Evolutionary conservation across 2,329 filamentous ascomycete species (phyloP).

Genomic region (Chrysoporthe cubensis): DNA sequence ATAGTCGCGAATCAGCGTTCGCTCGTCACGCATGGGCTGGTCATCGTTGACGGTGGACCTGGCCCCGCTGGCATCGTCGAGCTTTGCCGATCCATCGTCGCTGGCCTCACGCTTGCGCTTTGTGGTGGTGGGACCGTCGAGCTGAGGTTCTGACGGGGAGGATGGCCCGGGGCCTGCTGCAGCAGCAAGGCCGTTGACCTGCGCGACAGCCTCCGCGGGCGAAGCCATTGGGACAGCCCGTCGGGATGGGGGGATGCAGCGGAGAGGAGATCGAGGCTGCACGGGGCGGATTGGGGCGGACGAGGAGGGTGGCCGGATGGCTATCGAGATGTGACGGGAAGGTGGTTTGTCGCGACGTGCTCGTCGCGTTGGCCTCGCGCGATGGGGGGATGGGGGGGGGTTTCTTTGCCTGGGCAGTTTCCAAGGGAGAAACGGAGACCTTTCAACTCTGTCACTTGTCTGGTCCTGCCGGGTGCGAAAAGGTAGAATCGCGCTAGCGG

Average conservation of each 20-base stretch:
- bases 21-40: slow-evolving; percentile 36
- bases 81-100: slow-evolving; percentile 35
- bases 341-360: slow-evolving; percentile 24
- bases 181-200: slow-evolving; percentile 31
- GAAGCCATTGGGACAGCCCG: slow-evolving; percentile 38
- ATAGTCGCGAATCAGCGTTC: slow-evolving; percentile 46
- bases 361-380: slow-evolving; percentile 28
- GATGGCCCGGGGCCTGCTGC: slow-evolving; percentile 29
- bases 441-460: slow-evolving; percentile 11
- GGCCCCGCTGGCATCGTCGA: slow-evolving; percentile 32
- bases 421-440: slow-evolving; percentile 24
- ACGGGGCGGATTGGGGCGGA: background rate
- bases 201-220: slow-evolving; percentile 34
- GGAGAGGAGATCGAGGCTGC: background rate
- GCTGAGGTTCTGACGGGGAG: slow-evolving; percentile 26
- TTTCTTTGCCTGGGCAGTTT: slow-evolving; percentile 16
- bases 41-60: slow-evolving; percentile 35
- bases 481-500: slow-evolving; percentile 18
- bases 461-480: slow-evolving; percentile 15
- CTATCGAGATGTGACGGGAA: slow-evolving; percentile 17
- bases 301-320: background rate
- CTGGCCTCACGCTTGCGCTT: slow-evolving; percentile 64
- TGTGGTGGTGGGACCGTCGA: slow-evolving; percentile 32
- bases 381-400: slow-evolving; percentile 17
- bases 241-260: background rate